phyloP scores from a whole-genome alignment of 139 green algal species.

The Coelastrella sp. region DNA sequence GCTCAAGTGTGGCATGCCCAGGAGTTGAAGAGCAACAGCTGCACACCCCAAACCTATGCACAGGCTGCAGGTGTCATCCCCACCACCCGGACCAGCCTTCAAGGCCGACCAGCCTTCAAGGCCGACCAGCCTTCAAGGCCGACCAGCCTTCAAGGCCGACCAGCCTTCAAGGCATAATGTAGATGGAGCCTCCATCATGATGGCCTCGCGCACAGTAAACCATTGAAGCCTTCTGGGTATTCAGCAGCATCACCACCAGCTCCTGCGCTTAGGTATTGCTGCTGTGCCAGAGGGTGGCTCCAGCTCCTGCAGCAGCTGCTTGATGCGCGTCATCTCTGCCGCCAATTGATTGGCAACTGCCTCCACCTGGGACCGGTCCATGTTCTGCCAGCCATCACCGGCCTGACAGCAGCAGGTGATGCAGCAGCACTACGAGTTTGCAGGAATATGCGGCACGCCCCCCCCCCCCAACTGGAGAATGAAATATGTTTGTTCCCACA shows the following conservation, averaged over 20 bases:
- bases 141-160: not conserved
- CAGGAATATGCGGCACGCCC: not conserved
- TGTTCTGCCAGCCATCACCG: not conserved
- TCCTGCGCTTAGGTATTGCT: constrained; percentile 26
- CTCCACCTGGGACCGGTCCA: constrained; percentile 28
- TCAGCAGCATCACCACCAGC: constrained; percentile 29
- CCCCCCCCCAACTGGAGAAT: too few species aligned
- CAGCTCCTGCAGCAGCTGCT: constrained; percentile 17
- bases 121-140: not conserved
- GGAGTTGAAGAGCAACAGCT: not conserved
- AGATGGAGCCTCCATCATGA: not conserved
- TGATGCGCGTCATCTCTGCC: constrained; percentile 18
- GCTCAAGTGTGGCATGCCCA: too few species aligned
- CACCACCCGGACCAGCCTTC: too few species aligned
- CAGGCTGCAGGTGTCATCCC: too few species aligned
- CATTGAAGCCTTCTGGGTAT: not conserved
- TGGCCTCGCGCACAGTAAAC: not conserved
- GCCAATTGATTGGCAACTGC: constrained; percentile 8
- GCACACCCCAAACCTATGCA: too few species aligned
- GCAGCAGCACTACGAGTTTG: not conserved
- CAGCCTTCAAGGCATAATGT: not conserved
- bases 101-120: not conserved
- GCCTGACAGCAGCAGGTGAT: not conserved
- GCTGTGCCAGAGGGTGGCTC: constrained; percentile 18
- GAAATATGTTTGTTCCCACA: too few species aligned